phyloP scores from a whole-genome alignment of 495 filamentous ascomycete genomes.

The Thermochaetoides thermophila region DNA sequence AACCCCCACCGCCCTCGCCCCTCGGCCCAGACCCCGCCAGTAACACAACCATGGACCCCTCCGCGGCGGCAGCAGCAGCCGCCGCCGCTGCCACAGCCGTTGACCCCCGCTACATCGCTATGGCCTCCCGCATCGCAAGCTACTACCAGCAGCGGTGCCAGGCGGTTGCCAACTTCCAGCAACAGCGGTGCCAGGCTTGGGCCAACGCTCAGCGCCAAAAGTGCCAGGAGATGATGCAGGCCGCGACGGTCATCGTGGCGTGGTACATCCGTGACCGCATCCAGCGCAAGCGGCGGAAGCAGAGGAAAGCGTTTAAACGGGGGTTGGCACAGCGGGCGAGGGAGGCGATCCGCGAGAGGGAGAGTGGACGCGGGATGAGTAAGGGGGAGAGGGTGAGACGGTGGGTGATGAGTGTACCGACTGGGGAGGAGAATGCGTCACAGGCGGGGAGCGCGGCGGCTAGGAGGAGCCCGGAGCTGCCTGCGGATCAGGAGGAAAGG shows the following conservation, averaged over 20 bases:
- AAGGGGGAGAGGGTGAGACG: constrained; percentile 20
- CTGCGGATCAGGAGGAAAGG: constrained; percentile 9
- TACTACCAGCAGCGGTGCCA: constrained; percentile 26
- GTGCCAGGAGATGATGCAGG: constrained; percentile 24
- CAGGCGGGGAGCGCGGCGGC: neutral
- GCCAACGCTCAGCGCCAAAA: constrained; percentile 19
- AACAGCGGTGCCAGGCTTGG: constrained; percentile 24
- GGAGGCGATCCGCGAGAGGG: neutral
- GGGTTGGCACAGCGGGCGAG: constrained; percentile 8
- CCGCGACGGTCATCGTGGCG: constrained; percentile 22
- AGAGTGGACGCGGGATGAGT: constrained; percentile 6
- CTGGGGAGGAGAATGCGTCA: neutral
- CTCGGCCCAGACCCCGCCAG: neutral
- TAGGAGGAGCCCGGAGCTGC: neutral
- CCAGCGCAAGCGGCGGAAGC: constrained; percentile 10
- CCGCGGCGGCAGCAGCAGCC: neutral
- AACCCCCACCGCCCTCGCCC: neutral
- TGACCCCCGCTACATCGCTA: constrained; percentile 20
- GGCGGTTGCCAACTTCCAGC: constrained; percentile 21
- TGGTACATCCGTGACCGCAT: constrained; percentile 26
- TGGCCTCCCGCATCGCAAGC: constrained; percentile 23
- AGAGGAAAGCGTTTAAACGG: constrained; percentile 13
- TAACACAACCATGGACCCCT: neutral
- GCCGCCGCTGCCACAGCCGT: constrained; percentile 1
- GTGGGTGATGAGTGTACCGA: constrained; percentile 21